Percentiles rank a stretch among this genome's conserved stretches.
Conservation (phyloP, 2,329 filamentous ascomycete genomes). For the Pseudogymnoascus sp. region DNA sequence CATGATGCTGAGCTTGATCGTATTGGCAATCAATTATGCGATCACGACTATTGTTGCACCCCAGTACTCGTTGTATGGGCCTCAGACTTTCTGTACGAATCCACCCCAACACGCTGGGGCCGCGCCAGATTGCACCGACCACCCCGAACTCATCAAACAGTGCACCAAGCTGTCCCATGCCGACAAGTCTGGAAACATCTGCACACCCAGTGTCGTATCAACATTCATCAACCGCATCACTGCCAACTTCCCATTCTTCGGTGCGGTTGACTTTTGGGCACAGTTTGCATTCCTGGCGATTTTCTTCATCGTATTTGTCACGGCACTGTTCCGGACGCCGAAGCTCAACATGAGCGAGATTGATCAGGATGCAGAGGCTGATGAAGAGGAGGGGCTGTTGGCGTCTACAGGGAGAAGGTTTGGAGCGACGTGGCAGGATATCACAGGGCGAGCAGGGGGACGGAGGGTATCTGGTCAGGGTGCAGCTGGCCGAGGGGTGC, state of each 20-base stretch:
- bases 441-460: slow-evolving; percentile 43
- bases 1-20: slow-evolving; percentile 81
- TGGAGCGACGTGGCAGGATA: slow-evolving; percentile 81
- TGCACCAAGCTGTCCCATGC: slow-evolving; percentile 73
- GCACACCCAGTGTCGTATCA: slow-evolving; percentile 83
- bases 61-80: slow-evolving; percentile 89
- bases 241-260: slow-evolving; percentile 92
- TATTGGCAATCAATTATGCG: slow-evolving; percentile 85
- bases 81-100: slow-evolving; percentile 86
- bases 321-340: slow-evolving; percentile 72
- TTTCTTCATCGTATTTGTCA: slow-evolving; percentile 73
- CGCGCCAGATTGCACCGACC: slow-evolving; percentile 66
- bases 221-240: slow-evolving; percentile 90
- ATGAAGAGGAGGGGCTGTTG: slow-evolving; percentile 87
- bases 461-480: background rate
- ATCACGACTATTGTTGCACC: slow-evolving; percentile 91
- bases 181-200: slow-evolving; percentile 66
- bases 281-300: slow-evolving; percentile 85
- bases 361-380: slow-evolving; percentile 82
- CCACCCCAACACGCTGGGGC: slow-evolving; percentile 52
- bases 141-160: slow-evolving; percentile 63
- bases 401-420: slow-evolving; percentile 76
- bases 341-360: slow-evolving; percentile 66
- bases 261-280: slow-evolving; percentile 87
- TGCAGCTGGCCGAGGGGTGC: slow-evolving; percentile 1